Percentiles rank a stretch among this genome's conserved stretches.
These are phyloP conservation scores for Aspergillus texensis DNA, from an alignment of 2,329 filamentous ascomycete species.

Conservation along the genomic window DNA sequence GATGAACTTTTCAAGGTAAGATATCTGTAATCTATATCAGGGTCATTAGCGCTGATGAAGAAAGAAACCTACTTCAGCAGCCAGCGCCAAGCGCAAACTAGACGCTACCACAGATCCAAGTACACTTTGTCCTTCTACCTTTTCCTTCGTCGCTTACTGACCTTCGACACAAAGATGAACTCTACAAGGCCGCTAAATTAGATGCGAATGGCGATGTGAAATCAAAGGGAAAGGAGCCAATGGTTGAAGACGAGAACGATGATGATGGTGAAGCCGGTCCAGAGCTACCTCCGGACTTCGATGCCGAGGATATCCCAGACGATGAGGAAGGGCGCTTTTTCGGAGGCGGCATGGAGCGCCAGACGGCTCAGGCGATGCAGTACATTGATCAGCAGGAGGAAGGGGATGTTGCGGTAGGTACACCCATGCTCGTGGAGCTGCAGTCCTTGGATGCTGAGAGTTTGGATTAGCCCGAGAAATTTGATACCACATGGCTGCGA, in stretches of 20 bases:
- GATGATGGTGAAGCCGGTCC: slow-evolving; percentile 56
- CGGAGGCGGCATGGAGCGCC: slow-evolving; percentile 80
- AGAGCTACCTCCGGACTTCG: slow-evolving; percentile 59
- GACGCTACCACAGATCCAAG: slow-evolving; percentile 57
- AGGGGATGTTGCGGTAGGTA: slow-evolving; percentile 49
- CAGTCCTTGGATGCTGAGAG: slow-evolving; percentile 28
- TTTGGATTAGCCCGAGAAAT: slow-evolving; percentile 63
- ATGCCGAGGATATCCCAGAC: slow-evolving; percentile 63
- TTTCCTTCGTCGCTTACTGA: slow-evolving; percentile 17
- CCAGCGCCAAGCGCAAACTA: slow-evolving; percentile 60
- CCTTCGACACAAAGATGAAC: slow-evolving; percentile 44
- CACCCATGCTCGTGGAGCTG: not conserved
- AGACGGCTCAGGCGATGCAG: slow-evolving; percentile 82
- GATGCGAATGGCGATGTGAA: slow-evolving; percentile 54
- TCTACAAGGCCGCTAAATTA: slow-evolving; percentile 64
- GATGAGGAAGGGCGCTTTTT: slow-evolving; percentile 97
- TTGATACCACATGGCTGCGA: slow-evolving; percentile 82
- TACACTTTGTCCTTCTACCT: slow-evolving; percentile 28
- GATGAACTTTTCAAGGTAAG: slow-evolving; percentile 63
- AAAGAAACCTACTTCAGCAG: slow-evolving; percentile 53
- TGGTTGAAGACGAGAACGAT: slow-evolving; percentile 51
- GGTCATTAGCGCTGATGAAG: slow-evolving; percentile 19
- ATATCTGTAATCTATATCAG: not conserved
- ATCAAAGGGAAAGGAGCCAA: slow-evolving; percentile 47
- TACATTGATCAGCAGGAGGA: slow-evolving; percentile 75